Evolutionary conservation across 495 filamentous ascomycete genomes (phyloP), one percentile per base, ranked within the genome.

Genomic region (Tuber melanosporum): DNA sequence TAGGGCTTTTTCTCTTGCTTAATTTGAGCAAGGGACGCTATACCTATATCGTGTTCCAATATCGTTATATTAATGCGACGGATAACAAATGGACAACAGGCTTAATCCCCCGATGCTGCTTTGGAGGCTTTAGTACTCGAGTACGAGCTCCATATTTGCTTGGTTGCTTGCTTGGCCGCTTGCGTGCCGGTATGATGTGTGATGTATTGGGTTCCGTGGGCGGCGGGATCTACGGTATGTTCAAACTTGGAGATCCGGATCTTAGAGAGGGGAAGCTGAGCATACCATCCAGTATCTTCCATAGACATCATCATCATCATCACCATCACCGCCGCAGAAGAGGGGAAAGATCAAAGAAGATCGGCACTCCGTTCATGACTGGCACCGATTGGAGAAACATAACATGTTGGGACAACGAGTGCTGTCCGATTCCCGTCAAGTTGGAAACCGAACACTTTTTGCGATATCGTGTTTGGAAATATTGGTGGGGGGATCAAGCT

Each of bases 371-470:
- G 57, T 66, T 36, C 26, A 66, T 66, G 26, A 14, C 26, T 8
- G 26, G 36, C 15, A 36, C 57, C 26, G 57, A 66, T 26, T 66
- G 57, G 57, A 66, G 57, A 66, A 66, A n/a, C 57, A 15, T 26
- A 66, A 66, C 57, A 66, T 19, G 26, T 36, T 66, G 26, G 57
- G 57, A 66, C 57, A 66, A 19, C 57, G 26, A 66, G 57, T 1
- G 14, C 26, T 66, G 26, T 66, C 26, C 57, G 57, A 66, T 66
- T 66, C n/a, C 52, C 14, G 57, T 66, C 57, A 2, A 17, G 57
- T 66, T 66, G 26, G 57, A 66, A 66, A 66, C 57, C 57, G 57
- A 66, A 66, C 57, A 66, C 26, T 36, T 66, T 66, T 36, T 36
- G 3, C 57, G 57, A 36, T 32, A 19, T 66, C 57, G 26, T 66